Evolutionary conservation across 228 moss, liverwort and hornwort genomes (phyloP).

Genomic region (Sphagnum fallax): DNA sequence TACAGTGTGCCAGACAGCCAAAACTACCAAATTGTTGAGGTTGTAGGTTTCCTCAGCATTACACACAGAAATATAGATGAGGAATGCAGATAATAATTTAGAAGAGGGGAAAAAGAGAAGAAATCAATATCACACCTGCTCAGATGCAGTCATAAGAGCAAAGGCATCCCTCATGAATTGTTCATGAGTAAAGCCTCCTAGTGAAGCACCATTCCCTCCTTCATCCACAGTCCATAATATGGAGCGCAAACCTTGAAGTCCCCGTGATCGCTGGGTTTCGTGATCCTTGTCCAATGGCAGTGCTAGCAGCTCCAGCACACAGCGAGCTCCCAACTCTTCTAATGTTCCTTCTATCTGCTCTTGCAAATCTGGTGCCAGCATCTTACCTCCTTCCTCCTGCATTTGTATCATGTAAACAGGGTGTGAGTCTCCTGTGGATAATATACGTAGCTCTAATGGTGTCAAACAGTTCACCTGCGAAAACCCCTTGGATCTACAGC

Average conservation of each 20-base stretch:
- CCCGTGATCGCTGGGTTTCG: conserved; percentile 70
- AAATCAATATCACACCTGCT: conserved; percentile 50
- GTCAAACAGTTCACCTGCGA: too few species aligned
- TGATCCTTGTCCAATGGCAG: conserved; percentile 76
- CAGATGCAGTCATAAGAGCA: conserved; percentile 73
- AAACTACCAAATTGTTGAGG: too few species aligned
- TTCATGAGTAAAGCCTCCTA: conserved; percentile 74
- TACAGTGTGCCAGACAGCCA: too few species aligned
- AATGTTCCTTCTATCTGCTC: conserved; percentile 89
- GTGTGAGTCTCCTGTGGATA: too few species aligned
- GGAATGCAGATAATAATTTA: not conserved
- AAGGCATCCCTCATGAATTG: conserved; percentile 88
- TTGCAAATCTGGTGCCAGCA: conserved; percentile 72
- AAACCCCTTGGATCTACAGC: too few species aligned
- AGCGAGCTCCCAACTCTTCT: conserved; percentile 77
- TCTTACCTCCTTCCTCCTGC: conserved; percentile 84
- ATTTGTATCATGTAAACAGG: not conserved
- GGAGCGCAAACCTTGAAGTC: conserved; percentile 74
- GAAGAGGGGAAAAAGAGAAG: not conserved
- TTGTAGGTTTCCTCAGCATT: too few species aligned
- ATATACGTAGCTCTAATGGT: too few species aligned
- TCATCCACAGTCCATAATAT: conserved; percentile 82
- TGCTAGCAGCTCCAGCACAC: conserved; percentile 79
- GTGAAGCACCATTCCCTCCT: conserved; percentile 56
- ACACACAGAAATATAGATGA: not conserved